Evolutionary conservation across 78 protist genomes (phyloP).

Genomic region (Trichosphaerium sp.): DNA sequence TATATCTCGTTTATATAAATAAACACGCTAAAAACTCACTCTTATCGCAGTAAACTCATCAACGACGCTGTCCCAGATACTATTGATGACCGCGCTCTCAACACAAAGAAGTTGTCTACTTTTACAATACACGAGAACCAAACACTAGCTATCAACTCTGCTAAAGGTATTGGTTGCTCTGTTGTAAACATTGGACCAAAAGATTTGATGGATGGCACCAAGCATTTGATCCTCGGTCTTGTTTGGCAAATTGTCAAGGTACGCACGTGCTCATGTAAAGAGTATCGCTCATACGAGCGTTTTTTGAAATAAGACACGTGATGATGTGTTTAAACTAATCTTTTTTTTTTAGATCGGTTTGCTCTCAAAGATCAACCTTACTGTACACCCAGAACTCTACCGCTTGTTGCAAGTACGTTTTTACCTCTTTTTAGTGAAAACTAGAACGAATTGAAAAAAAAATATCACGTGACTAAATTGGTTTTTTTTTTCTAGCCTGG

Average conservation of each 20-base stretch:
- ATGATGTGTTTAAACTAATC: too few species aligned
- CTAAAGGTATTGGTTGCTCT: slow-evolving; percentile 83
- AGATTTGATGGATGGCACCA: too few species aligned
- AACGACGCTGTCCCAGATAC: slow-evolving; percentile 81
- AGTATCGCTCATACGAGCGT: too few species aligned
- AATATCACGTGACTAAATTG: too few species aligned
- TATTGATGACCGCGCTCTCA: slow-evolving; percentile 86
- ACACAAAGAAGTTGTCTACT: slow-evolving; percentile 54
- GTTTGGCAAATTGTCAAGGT: slow-evolving; percentile 95
- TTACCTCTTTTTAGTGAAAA: too few species aligned
- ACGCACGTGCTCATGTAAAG: too few species aligned
- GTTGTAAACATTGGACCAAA: slow-evolving; percentile 78
- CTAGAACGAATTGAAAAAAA: too few species aligned
- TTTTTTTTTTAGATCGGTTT: too few species aligned
- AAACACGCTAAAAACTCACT: too few species aligned
- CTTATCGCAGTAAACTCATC: slow-evolving; percentile 81
- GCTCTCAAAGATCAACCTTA: slow-evolving; percentile 65
- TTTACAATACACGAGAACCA: slow-evolving; percentile 62
- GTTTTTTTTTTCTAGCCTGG: slow-evolving; percentile 77
- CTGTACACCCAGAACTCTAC: slow-evolving; percentile 79
- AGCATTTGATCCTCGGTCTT: slow-evolving; percentile 83
- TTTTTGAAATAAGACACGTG: too few species aligned
- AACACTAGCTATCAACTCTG: slow-evolving; percentile 70
- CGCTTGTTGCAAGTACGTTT: too few species aligned
- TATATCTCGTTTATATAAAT: too few species aligned